Conservation (phyloP, 345 rosid genomes). For the Eucalyptus globulus region DNA sequence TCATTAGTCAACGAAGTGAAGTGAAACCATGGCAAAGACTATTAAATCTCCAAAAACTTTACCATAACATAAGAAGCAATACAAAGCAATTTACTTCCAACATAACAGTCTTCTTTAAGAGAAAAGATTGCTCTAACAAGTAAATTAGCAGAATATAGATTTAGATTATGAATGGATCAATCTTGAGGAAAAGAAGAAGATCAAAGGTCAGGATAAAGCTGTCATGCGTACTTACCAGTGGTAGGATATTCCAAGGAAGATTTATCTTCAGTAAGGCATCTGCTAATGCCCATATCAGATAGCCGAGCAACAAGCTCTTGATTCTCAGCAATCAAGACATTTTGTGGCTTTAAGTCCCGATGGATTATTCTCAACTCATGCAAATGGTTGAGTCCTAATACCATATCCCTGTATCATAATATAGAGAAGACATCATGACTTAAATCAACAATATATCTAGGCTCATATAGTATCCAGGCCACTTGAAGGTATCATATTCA, state of each 20-base stretch:
- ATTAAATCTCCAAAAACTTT: background rate
- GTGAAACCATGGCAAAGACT: background rate
- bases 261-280: constrained; percentile 44
- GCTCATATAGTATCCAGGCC: fast-evolving
- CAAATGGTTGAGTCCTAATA: too few species aligned
- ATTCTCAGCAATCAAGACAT: too few species aligned
- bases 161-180: fast-evolving
- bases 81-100: background rate
- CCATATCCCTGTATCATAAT: too few species aligned
- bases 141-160: too few species aligned
- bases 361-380: too few species aligned
- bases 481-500: fast-evolving
- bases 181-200: too few species aligned
- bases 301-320: constrained; percentile 18
- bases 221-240: constrained; percentile 24
- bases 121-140: background rate
- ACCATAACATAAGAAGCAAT: too few species aligned
- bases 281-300: constrained; percentile 97
- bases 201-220: too few species aligned
- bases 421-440: too few species aligned
- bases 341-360: too few species aligned
- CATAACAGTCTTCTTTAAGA: background rate
- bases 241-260: constrained; percentile 62
- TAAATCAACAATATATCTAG: fast-evolving
- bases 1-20: background rate